Evolutionary conservation across 768 basidiomycete genomes (phyloP), one percentile per base, ranked within the genome.

Genomic region (Hortiboletus campestris): DNA sequence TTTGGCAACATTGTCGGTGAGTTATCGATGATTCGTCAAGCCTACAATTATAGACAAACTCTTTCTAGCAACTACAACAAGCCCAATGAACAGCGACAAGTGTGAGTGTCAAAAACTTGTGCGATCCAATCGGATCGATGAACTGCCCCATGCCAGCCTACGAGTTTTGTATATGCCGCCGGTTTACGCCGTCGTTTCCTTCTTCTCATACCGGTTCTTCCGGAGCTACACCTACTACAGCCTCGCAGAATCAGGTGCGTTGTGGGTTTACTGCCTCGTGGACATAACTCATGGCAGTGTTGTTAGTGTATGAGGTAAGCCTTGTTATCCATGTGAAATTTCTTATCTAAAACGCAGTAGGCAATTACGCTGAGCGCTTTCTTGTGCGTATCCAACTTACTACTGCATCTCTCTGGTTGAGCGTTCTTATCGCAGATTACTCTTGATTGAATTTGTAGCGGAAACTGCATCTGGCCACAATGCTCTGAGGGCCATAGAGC

Each of bases 341-440:
- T 53, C 51, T 53, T 57, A 46, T 65, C 66, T 63, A 32, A 63
- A 36, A 10, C 25, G 4, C 61, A 60, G 34, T 60, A 94, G 85
- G 89, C 91, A 6, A 72, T 94, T 49, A 91, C 89, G 0, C 66
- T 94, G 36, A 89, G 89, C 66, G 94, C 94, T 22, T 96, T 96
- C 75, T 68, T 97, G 88, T 89, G 49, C 13, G 87, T 76, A 17
- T 52, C 46, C 19, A 16, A 2, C n/a, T 42, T 17, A 35, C 39
- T 25, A 6, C 17, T 22, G 4, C 28, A n/a, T 32, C 17, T 32
- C 10, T 9, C 22, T 53, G 22, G n/a, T 19, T 53, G 44, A 63
- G 11, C 39, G 9, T 38, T 40, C 34, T n/a, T 43, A 29, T 51
- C 8, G 19, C 50, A 91, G 88, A 38, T 74, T 94, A 32, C 80